Evolutionary conservation across 495 filamentous ascomycete genomes (phyloP).

Genomic region (Tuber borchii): DNA sequence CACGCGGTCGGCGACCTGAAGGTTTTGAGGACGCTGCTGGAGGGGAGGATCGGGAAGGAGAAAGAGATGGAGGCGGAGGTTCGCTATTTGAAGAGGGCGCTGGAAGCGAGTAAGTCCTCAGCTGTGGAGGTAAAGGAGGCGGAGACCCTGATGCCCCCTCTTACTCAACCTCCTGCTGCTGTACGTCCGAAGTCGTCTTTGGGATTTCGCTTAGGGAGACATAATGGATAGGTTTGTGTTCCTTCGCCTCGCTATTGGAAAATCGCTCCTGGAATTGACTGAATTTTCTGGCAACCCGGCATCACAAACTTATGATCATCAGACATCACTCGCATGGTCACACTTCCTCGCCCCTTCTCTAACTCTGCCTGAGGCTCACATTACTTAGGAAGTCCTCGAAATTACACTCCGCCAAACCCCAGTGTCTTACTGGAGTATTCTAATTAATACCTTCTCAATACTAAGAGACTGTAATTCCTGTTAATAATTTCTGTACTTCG

Average conservation of each 20-base stretch:
- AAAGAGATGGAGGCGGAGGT: not conserved
- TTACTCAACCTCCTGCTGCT: not conserved
- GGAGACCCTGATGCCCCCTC: not conserved
- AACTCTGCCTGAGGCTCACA: not conserved
- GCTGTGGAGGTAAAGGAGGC: not conserved
- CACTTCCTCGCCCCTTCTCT: not conserved
- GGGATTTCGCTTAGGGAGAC: not conserved
- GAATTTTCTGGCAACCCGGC: not conserved
- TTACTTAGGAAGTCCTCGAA: not conserved
- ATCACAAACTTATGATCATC: not conserved
- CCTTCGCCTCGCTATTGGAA: not conserved
- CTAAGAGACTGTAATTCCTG: not conserved
- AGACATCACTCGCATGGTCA: not conserved
- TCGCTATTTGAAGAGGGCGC: constrained; percentile 15
- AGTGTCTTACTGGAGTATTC: not conserved
- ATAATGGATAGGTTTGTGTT: not conserved
- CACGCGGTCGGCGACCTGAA: not conserved
- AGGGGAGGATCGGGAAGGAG: constrained; percentile 2
- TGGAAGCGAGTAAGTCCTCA: not conserved
- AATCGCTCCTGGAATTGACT: not conserved
- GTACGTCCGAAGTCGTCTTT: not conserved
- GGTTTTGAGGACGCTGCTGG: not conserved
- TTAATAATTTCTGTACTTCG: not conserved
- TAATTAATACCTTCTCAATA: not conserved
- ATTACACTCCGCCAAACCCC: not conserved